These are phyloP conservation scores for Puccinia sorghi DNA, from an alignment of 1,284 basidiomycete genomes.

Conservation along the genomic window DNA sequence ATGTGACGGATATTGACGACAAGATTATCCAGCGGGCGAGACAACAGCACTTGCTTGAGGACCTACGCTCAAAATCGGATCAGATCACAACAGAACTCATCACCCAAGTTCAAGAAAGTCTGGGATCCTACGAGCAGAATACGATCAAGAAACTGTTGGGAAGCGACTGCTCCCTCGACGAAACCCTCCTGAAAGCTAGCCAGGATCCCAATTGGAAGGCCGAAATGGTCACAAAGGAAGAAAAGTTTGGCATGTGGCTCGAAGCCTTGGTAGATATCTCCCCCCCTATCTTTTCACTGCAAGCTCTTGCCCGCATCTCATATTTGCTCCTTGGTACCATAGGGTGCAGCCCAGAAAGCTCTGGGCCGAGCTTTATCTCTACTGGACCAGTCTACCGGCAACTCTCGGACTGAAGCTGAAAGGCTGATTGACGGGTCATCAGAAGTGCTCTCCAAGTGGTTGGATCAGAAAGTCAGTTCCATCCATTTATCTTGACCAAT, in stretches of 20 bases:
- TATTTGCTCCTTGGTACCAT: slow-evolving; percentile 60
- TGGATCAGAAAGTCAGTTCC: slow-evolving; percentile 38
- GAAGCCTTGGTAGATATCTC: slow-evolving; percentile 63
- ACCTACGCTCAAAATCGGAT: neutral
- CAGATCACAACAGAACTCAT: slow-evolving; percentile 10
- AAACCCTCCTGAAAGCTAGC: slow-evolving; percentile 31
- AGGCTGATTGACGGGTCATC: slow-evolving; percentile 17
- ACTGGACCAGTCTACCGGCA: neutral
- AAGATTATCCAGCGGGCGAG: slow-evolving; percentile 68
- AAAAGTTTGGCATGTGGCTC: slow-evolving; percentile 87
- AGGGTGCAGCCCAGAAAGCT: slow-evolving; percentile 55
- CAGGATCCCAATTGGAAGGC: slow-evolving; percentile 66
- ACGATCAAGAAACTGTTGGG: slow-evolving; percentile 31
- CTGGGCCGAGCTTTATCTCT: slow-evolving; percentile 52
- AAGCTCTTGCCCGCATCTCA: slow-evolving; percentile 63
- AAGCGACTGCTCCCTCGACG: slow-evolving; percentile 3
- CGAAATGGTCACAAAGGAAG: slow-evolving; percentile 72
- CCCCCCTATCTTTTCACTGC: neutral
- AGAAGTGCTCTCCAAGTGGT: slow-evolving; percentile 42
- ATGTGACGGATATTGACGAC: slow-evolving; percentile 99
- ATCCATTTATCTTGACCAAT: neutral
- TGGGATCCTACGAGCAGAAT: slow-evolving; percentile 62
- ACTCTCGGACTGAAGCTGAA: slow-evolving; percentile 2
- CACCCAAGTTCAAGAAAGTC: slow-evolving; percentile 61
- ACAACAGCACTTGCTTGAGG: slow-evolving; percentile 52